phyloP scores from a whole-genome alignment of 345 rosid genomes.

The Citropsis articulata region DNA sequence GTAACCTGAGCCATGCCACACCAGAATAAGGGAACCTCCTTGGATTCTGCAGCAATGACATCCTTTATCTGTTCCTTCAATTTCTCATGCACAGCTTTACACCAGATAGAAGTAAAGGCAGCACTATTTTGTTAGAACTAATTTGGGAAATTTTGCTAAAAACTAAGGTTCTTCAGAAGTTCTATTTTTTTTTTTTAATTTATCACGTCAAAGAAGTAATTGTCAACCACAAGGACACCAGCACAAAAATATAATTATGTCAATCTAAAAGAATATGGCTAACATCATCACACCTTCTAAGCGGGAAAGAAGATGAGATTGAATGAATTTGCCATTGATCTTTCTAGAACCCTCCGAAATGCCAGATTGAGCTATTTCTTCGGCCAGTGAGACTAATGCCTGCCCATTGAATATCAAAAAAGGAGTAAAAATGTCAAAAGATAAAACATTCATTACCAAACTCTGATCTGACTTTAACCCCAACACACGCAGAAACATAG shows the following conservation, averaged over 20 bases:
- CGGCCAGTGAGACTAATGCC: slow-evolving; percentile 62
- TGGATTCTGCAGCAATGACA: slow-evolving; percentile 61
- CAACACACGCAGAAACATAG: not conserved
- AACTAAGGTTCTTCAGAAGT: not conserved
- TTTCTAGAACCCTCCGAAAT: slow-evolving; percentile 79
- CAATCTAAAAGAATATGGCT: not conserved
- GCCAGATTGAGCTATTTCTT: slow-evolving; percentile 64
- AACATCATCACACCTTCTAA: slow-evolving; percentile 51
- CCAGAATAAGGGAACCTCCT: slow-evolving; percentile 73
- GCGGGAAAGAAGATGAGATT: slow-evolving; percentile 71
- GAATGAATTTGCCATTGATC: slow-evolving; percentile 83
- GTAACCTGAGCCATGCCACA: slow-evolving; percentile 63
- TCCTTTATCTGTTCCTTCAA: slow-evolving; percentile 69
- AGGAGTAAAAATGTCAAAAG: not conserved
- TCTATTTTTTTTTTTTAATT: not conserved
- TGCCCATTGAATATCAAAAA: slow-evolving; percentile 23
- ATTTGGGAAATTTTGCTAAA: not conserved
- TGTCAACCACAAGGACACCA: not conserved
- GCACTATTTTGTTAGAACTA: slow-evolving; percentile 1
- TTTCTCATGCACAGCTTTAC: slow-evolving; percentile 55
- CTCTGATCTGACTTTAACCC: not conserved
- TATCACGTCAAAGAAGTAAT: not conserved
- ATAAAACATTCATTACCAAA: not conserved
- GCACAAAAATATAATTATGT: not conserved
- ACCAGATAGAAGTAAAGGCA: slow-evolving; percentile 2